These are phyloP conservation scores for Podospora didyma DNA, from an alignment of 495 filamentous ascomycete species.

Conservation along the genomic window DNA sequence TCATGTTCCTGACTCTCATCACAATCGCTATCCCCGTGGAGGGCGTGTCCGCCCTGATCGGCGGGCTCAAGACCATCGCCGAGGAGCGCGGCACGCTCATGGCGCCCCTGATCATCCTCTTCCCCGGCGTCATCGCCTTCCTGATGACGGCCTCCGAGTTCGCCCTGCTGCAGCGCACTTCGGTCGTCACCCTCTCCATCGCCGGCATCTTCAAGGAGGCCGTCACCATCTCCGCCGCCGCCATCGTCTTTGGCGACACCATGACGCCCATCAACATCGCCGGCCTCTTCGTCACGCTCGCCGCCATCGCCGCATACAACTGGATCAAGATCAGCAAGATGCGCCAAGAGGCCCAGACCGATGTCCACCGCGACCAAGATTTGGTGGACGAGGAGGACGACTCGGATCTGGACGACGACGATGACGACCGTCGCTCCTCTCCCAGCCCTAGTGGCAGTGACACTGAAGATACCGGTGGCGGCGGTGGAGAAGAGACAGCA, in stretches of 20 bases:
- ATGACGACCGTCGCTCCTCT: neutral
- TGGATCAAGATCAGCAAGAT: constrained; percentile 91
- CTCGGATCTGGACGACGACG: neutral
- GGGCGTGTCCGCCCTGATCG: constrained; percentile 61
- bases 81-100: constrained; percentile 57
- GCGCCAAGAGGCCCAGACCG: constrained; percentile 62
- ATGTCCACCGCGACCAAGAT: constrained; percentile 32
- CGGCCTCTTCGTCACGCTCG: constrained; percentile 83
- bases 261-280: constrained; percentile 86
- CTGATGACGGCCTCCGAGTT: constrained; percentile 97
- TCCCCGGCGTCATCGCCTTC: constrained; percentile 89
- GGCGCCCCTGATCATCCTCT: constrained; percentile 66
- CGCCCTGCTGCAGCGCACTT: constrained; percentile 88
- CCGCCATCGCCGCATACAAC: constrained; percentile 85
- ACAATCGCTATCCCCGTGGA: constrained; percentile 82
- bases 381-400: neutral
- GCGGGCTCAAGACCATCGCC: constrained; percentile 58
- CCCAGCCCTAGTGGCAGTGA: neutral
- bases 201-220: constrained; percentile 99
- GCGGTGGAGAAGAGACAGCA: neutral
- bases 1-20: constrained; percentile 88
- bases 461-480: neutral
- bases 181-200: constrained; percentile 92
- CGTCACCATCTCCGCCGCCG: constrained; percentile 88
- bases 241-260: constrained; percentile 81